Evolutionary conservation across 2,329 filamentous ascomycete genomes (phyloP).

Genomic region (Neofusicoccum sp.): DNA sequence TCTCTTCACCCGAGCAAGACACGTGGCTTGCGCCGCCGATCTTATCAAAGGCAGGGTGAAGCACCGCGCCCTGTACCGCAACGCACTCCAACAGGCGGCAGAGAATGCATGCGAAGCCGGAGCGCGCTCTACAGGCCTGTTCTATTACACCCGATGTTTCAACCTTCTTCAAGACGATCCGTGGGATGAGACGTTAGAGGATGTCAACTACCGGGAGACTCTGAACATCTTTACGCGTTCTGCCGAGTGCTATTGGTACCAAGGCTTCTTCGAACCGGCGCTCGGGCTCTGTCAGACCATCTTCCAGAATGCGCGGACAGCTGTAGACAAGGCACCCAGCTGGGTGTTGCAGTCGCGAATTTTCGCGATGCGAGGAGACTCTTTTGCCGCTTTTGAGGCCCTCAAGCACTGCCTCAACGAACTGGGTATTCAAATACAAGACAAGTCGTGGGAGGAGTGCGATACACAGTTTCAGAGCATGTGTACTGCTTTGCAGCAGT

Average conservation of each 20-base stretch:
- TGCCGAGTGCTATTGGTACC: conserved; percentile 81
- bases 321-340: conserved; percentile 80
- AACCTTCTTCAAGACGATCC: conserved; percentile 76
- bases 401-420: conserved; percentile 71
- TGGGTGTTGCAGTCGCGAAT: conserved; percentile 84
- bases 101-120: conserved; percentile 79
- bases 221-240: conserved; percentile 76
- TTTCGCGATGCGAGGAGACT: conserved; percentile 73
- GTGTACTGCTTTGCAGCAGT: conserved; percentile 32
- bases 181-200: conserved; percentile 70
- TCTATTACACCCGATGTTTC: conserved; percentile 78
- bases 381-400: conserved; percentile 66
- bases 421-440: conserved; percentile 67
- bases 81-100: conserved; percentile 77
- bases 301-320: conserved; percentile 68
- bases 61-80: conserved; percentile 67
- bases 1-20: conserved; percentile 74
- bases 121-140: conserved; percentile 77
- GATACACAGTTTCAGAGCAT: conserved; percentile 70
- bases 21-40: conserved; percentile 76
- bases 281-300: conserved; percentile 69
- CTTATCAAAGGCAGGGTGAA: conserved; percentile 70
- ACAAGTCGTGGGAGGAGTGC: conserved; percentile 73
- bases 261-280: conserved; percentile 70
- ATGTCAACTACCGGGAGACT: conserved; percentile 85